These are phyloP conservation scores for Reticulascus tulasneorum DNA, from an alignment of 2,329 filamentous ascomycete genomes.

Conservation along the genomic window DNA sequence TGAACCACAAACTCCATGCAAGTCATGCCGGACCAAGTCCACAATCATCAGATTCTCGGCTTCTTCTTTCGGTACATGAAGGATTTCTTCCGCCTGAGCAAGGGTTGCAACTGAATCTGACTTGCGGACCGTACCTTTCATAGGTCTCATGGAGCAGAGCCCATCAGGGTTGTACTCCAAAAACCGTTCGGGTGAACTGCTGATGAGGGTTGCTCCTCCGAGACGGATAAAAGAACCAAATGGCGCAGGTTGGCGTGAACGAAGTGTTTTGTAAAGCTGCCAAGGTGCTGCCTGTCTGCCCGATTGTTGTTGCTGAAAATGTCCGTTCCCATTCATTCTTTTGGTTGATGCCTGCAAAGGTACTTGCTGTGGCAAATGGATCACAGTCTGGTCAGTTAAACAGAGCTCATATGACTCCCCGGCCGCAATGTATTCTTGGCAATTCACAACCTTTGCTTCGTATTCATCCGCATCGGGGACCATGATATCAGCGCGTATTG, in stretches of 20 bases:
- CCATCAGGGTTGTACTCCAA: conserved; percentile 55
- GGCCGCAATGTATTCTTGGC: conserved; percentile 67
- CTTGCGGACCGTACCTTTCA: conserved; percentile 95
- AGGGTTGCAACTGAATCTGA: conserved; percentile 60
- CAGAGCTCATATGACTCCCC: conserved; percentile 86
- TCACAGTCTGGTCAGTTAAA: conserved; percentile 69
- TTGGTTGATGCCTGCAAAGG: too few relatives aligned
- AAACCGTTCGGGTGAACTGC: conserved; percentile 86
- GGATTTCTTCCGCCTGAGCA: conserved; percentile 66
- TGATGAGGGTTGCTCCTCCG: conserved; percentile 65
- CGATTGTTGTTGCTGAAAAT: conserved; percentile 11
- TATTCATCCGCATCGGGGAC: conserved; percentile 50
- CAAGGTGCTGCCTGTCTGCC: conserved; percentile 45
- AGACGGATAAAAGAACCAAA: conserved; percentile 81
- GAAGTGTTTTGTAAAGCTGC: conserved; percentile 68
- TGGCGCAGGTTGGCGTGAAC: conserved; percentile 71
- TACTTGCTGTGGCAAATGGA: conserved; percentile 46
- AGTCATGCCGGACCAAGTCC: conserved; percentile 89
- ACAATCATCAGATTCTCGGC: conserved; percentile 99
- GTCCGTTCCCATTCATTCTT: conserved; percentile 4
- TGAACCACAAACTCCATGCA: conserved; percentile 78
- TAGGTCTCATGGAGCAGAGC: conserved; percentile 76
- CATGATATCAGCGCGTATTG: conserved; percentile 22
- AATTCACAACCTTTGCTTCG: conserved; percentile 61
- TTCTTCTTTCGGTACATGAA: conserved; percentile 81